Percentiles rank a stretch among this genome's conserved stretches.
phyloP scores from a whole-genome alignment of 2,329 filamentous ascomycete species.

The Elsinoe batatas region DNA sequence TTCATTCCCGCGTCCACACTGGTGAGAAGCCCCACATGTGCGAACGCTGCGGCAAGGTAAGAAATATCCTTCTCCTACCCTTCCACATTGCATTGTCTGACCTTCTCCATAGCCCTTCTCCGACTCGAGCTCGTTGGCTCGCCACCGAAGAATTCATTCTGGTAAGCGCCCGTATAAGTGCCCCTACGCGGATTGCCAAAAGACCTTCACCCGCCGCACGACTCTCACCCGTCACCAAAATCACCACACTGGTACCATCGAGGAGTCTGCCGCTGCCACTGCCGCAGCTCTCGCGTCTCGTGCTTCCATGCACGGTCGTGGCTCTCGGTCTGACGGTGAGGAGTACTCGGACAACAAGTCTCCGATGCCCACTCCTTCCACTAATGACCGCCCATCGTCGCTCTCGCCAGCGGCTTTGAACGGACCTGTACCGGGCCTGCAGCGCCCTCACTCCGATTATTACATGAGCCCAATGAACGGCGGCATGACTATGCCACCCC shows the following conservation, averaged over 20 bases:
- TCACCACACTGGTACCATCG: constrained; percentile 87
- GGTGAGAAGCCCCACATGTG: constrained; percentile 98
- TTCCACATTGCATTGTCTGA: background rate
- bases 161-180: constrained; percentile 96
- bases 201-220: constrained; percentile 93
- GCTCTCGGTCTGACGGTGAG: constrained; percentile 55
- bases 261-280: constrained; percentile 82
- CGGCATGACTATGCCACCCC: constrained; percentile 54
- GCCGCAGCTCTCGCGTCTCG: constrained; percentile 67
- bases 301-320: constrained; percentile 34
- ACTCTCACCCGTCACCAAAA: constrained; percentile 94
- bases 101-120: constrained; percentile 64
- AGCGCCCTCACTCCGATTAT: constrained; percentile 59
- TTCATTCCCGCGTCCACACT: constrained; percentile 90
- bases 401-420: constrained; percentile 72
- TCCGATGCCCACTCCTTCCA: constrained; percentile 71
- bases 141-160: constrained; percentile 89
- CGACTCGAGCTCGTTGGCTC: constrained; percentile 85
- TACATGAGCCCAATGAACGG: constrained; percentile 66
- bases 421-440: constrained; percentile 57
- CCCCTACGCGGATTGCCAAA: constrained; percentile 93
- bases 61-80: constrained; percentile 20
- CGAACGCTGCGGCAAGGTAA: constrained; percentile 89
- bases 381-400: constrained; percentile 66
- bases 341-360: constrained; percentile 63